Evolutionary conservation across 768 basidiomycete genomes (phyloP).

Genomic region (Amanita phalloides): DNA sequence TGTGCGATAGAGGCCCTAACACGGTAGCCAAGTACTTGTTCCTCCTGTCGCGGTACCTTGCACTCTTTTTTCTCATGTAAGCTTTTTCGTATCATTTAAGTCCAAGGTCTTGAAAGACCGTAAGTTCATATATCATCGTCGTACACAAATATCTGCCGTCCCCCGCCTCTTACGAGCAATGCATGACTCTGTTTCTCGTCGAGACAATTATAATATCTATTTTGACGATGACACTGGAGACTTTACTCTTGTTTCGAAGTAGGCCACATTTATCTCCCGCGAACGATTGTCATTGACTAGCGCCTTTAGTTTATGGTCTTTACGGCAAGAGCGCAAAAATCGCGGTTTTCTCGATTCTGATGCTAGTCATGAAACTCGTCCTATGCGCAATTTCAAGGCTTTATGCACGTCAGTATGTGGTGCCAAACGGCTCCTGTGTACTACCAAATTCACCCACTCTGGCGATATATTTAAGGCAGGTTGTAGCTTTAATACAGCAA

Average conservation of each 20-base stretch:
- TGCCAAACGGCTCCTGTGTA: background rate
- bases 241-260: background rate
- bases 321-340: background rate
- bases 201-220: background rate
- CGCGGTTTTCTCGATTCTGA: background rate
- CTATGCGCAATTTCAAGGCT: background rate
- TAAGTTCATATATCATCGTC: background rate
- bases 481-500: too few relatives aligned
- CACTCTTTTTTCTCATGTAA: background rate
- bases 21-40: background rate
- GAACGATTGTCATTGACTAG: background rate
- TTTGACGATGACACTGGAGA: background rate
- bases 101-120: background rate
- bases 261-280: background rate
- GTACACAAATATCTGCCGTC: background rate
- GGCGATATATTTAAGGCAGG: background rate
- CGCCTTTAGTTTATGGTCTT: background rate
- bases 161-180: background rate
- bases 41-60: background rate
- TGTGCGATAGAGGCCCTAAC: background rate
- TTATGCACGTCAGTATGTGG: background rate
- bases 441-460: background rate
- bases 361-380: background rate
- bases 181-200: background rate
- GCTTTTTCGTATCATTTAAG: background rate